Base-by-base conservation (phyloP, 2,329 filamentous ascomycete species). In the Alternaria brassicicola region DNA sequence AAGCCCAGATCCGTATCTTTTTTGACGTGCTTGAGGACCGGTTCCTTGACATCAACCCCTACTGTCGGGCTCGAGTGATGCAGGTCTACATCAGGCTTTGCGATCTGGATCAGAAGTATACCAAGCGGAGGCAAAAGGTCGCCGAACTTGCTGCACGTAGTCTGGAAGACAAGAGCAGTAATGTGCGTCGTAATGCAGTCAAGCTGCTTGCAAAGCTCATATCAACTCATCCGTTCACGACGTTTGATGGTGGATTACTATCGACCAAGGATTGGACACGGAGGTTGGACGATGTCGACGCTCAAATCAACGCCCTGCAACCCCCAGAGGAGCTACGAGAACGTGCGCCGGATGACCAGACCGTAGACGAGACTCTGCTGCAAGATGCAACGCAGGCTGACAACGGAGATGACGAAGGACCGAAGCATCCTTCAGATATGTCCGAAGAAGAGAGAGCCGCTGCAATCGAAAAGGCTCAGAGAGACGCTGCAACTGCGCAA, bases 111-210 rank as follows among this genome's bases (percentile, higher is more conserved):
- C 62, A 71, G 28, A 98, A 98, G 75, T 97, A 96, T 70, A 92
- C 93, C 35, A 97, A 97, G 79, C 86, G 93, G 54, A 85, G 95
- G 59, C 93, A 97, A 76, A 90, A 86, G 72, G 94, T 90, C 4
- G 91, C 94, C 2, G 92, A 97, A 74, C 82, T 97, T 25, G 93
- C 95, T 1, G 89, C 91, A 55, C 87, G 91, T 67, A 98, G 94
- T 76, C 83, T 99, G 3, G 92, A 97, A 76, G 96, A 99, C 80
- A 98, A 96, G 83, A 98, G 94, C 80, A 99, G 95, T 78, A 96
- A 98, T 70, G 95, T 99, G 30, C 86, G 95, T 61, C 87, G 93
- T 57, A 98, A 98, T 75, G 93, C 95, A 2, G 95, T 99, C 75
- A 98, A 97, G 78, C 81, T 99, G 6, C 84, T 99, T 1, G 91